A percentile compares a stretch with the other conserved stretches of the same genome.
Conservation (phyloP, 2,329 filamentous ascomycete species). For the Xylariaceae sp. region DNA sequence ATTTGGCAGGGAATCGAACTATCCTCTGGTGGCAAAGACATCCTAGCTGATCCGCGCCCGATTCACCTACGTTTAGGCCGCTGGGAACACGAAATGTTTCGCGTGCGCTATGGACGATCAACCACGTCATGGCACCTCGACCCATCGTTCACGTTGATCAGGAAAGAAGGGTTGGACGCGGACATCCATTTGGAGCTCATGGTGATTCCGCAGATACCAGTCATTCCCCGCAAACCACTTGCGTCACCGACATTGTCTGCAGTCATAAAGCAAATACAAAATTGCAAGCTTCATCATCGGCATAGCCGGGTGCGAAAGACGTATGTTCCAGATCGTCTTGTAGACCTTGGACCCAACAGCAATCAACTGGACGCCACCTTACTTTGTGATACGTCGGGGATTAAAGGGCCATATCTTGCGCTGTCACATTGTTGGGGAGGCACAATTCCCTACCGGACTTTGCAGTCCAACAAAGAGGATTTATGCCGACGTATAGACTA, state of each 20-base stretch:
- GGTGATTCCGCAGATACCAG: constrained; percentile 7
- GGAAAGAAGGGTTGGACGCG: not conserved
- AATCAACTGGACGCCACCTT: constrained; percentile 3
- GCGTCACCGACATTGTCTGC: not conserved
- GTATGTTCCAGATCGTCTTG: constrained; percentile 13
- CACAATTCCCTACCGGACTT: constrained; percentile 14
- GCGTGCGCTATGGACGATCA: constrained; percentile 12
- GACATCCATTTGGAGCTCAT: not conserved
- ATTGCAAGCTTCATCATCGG: constrained; percentile 7
- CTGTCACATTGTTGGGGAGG: constrained; percentile 16
- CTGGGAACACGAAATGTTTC: constrained; percentile 6
- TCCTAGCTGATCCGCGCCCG: constrained; percentile 10
- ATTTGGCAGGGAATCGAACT: constrained; percentile 10
- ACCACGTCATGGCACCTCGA: constrained; percentile 10
- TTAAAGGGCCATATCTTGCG: constrained; percentile 1
- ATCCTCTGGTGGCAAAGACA: not conserved
- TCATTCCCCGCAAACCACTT: constrained; percentile 1
- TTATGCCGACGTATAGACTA: constrained; percentile 11
- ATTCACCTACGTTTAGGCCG: constrained; percentile 6
- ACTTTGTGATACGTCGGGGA: not conserved
- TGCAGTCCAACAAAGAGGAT: constrained; percentile 9
- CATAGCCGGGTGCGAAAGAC: not conserved
- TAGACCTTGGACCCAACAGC: not conserved
- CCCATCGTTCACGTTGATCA: constrained; percentile 4
- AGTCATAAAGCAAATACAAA: constrained; percentile 8